These are phyloP conservation scores for Russula abietina DNA, from an alignment of 768 basidiomycete species.

Conservation along the genomic window DNA sequence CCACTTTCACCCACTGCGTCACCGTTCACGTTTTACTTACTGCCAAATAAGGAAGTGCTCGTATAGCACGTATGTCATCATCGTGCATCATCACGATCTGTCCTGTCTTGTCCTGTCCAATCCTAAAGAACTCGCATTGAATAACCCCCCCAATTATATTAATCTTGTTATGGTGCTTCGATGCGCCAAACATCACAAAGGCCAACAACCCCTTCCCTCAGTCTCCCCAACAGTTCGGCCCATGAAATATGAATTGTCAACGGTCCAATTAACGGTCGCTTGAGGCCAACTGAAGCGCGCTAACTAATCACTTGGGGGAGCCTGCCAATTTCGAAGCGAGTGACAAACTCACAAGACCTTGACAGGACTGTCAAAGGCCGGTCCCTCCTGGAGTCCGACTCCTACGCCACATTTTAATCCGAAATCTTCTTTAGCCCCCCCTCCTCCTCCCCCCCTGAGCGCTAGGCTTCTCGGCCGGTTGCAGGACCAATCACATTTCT, in stretches of 20 bases:
- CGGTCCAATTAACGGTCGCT: neutral
- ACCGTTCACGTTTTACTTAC: neutral
- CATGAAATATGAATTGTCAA: conserved; percentile 13
- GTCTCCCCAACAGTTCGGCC: neutral
- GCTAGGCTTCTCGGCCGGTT: conserved; percentile 20
- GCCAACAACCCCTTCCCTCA: neutral
- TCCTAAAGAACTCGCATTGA: neutral
- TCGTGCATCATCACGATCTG: neutral
- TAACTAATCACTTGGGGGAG: neutral
- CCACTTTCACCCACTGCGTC: conserved; percentile 3
- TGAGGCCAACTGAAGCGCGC: conserved; percentile 1
- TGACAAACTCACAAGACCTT: conserved; percentile 10
- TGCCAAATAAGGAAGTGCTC: neutral
- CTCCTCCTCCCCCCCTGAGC: conserved; percentile 15
- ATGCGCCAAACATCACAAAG: conserved; percentile 4
- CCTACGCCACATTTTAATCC: conserved; percentile 23
- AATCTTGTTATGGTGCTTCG: conserved; percentile 13
- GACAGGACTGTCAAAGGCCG: conserved; percentile 21
- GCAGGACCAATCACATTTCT: conserved; percentile 6
- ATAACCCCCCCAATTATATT: conserved; percentile 14
- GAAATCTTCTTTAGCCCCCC: conserved; percentile 3
- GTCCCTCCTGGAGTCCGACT: conserved; percentile 4
- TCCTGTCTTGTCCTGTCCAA: neutral
- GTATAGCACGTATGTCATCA: neutral
- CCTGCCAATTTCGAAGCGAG: conserved; percentile 8